Conservation (phyloP, 1,284 basidiomycete genomes). For the Inonotus obliquus region DNA sequence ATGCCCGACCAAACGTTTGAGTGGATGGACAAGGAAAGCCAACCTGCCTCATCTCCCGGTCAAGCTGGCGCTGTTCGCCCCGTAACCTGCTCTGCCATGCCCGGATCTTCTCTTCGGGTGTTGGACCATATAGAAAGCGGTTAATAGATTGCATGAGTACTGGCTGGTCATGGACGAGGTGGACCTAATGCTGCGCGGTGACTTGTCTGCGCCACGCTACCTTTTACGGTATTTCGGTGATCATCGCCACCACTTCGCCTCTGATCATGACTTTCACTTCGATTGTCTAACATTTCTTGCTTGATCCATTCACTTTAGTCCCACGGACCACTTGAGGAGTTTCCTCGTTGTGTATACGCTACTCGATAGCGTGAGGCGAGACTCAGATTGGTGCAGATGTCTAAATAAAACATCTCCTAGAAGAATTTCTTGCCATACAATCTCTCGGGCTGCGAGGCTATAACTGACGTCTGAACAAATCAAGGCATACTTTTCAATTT, state of each 20-base stretch:
- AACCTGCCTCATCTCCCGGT: slow-evolving; percentile 92
- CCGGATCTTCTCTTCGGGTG: slow-evolving; percentile 86
- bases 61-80: slow-evolving; percentile 74
- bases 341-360: too few relatives aligned
- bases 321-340: not conserved
- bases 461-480: too few relatives aligned
- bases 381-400: too few relatives aligned
- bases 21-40: slow-evolving; percentile 28
- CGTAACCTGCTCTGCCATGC: slow-evolving; percentile 86
- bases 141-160: slow-evolving; percentile 78
- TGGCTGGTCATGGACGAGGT: slow-evolving; percentile 1
- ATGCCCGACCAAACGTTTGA: slow-evolving; percentile 14
- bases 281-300: not conserved
- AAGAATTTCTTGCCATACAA: too few relatives aligned
- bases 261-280: not conserved
- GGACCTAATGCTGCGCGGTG: not conserved
- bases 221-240: not conserved
- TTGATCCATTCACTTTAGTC: not conserved
- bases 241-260: not conserved
- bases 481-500: too few relatives aligned
- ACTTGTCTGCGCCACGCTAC: not conserved
- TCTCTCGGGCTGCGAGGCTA: too few relatives aligned
- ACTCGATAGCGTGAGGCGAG: too few relatives aligned
- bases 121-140: slow-evolving; percentile 90
- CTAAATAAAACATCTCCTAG: too few relatives aligned